Evolutionary conservation across 192 early-diverging fungal genomes (phyloP).

Genomic region (Oehlia diaphana): DNA sequence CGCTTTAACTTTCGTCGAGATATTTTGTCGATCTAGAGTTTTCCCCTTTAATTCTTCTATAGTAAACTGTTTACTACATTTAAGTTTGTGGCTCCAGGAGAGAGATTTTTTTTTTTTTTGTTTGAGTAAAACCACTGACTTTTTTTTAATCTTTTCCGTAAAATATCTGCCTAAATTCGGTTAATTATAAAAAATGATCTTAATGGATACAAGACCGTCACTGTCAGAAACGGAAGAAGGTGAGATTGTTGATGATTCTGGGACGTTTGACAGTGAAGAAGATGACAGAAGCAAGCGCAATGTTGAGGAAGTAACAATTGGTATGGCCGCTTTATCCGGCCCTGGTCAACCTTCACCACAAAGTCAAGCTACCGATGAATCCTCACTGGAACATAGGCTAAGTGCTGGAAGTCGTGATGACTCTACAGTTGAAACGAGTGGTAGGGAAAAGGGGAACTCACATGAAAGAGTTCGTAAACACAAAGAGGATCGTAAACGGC

Average conservation of each 20-base stretch:
- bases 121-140: constrained; percentile 2
- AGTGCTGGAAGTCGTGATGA: constrained; percentile 18
- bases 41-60: not conserved
- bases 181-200: constrained; percentile 5
- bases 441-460: not conserved
- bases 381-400: constrained; percentile 8
- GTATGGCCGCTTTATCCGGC: constrained; percentile 19
- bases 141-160: constrained; percentile 22
- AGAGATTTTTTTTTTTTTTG: constrained; percentile 8
- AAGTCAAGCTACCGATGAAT: constrained; percentile 28
- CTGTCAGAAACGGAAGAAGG: constrained; percentile 31
- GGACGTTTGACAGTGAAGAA: constrained; percentile 10
- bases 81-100: constrained; percentile 12
- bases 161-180: not conserved
- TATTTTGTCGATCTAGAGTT: not conserved
- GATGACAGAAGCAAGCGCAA: constrained; percentile 20
- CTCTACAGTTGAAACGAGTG: constrained; percentile 9
- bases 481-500: constrained; percentile 12
- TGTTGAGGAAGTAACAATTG: constrained; percentile 27
- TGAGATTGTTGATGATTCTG: constrained; percentile 32
- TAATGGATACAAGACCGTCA: constrained; percentile 27
- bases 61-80: constrained; percentile 13
- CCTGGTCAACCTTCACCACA: constrained; percentile 27
- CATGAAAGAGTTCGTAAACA: not conserved
- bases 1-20: not conserved